Evolutionary conservation across 1,139 yeast species (phyloP).

Genomic region (Saccharomycopsis hybrid): DNA sequence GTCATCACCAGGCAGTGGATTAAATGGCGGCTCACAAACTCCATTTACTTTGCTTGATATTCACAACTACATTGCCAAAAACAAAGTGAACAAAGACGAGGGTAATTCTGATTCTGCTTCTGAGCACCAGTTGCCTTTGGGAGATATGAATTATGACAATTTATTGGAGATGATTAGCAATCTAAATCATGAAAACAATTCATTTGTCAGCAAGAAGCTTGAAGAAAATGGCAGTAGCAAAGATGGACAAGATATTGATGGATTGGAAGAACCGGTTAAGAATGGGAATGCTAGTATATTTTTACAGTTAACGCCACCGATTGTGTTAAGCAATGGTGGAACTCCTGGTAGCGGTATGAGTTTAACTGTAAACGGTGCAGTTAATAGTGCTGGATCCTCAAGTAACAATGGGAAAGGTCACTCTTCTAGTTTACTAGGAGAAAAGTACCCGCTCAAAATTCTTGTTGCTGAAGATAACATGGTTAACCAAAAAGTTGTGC

Average conservation of each 20-base stretch:
- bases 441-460: constrained; percentile 36
- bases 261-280: background rate
- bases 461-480: constrained; percentile 92
- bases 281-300: background rate
- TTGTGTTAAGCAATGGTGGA: no score
- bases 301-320: background rate
- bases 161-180: no score
- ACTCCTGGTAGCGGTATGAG: no score
- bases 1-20: background rate
- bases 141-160: no score
- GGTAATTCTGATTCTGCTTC: background rate
- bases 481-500: constrained; percentile 87
- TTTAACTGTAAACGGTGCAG: background rate
- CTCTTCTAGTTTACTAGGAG: constrained; percentile 8
- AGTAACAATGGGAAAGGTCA: constrained; percentile 1
- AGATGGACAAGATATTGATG: background rate
- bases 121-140: background rate
- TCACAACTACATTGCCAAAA: background rate
- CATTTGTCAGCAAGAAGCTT: no score
- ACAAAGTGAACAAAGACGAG: background rate
- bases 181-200: background rate
- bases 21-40: background rate
- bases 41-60: background rate
- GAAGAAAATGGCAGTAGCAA: background rate
- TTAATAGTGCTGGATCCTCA: background rate